These are phyloP conservation scores for Akanthomyces lecanii DNA, from an alignment of 2,329 filamentous ascomycete genomes.

Conservation along the genomic window DNA sequence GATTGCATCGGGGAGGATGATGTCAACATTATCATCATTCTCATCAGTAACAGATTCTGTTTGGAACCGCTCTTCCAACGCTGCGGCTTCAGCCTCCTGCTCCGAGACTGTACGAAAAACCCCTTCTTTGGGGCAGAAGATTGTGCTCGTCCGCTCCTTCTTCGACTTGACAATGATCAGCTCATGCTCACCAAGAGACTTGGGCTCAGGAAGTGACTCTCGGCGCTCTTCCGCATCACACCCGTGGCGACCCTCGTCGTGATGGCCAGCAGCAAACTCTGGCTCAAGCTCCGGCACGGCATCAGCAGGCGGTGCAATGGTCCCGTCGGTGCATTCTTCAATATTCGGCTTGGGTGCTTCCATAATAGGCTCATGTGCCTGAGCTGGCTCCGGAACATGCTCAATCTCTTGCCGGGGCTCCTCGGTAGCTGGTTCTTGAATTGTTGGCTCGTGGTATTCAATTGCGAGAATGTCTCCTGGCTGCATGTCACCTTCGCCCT, in stretches of 20 bases:
- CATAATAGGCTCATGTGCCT: neutral
- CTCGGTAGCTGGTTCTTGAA: conserved; percentile 14
- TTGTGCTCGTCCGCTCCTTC: conserved; percentile 45
- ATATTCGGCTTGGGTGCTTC: neutral
- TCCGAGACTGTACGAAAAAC: conserved; percentile 59
- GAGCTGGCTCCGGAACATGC: neutral
- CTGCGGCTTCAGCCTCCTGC: conserved; percentile 47
- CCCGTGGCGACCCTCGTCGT: neutral
- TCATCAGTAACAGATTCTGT: conserved; percentile 26
- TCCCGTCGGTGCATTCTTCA: neutral
- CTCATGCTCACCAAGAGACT: conserved; percentile 15
- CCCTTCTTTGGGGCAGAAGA: conserved; percentile 59
- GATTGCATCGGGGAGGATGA: conserved; percentile 21
- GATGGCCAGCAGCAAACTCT: conserved; percentile 4
- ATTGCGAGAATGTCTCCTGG: conserved; percentile 17
- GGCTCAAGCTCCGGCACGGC: conserved; percentile 21
- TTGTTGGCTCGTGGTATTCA: conserved; percentile 5
- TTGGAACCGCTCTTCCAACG: conserved; percentile 32
- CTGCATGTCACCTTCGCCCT: conserved; percentile 30
- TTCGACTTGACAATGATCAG: conserved; percentile 26
- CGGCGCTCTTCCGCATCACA: conserved; percentile 17
- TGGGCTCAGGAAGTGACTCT: conserved; percentile 18
- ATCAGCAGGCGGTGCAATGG: conserved; percentile 5
- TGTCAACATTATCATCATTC: conserved; percentile 23
- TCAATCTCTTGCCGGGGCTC: conserved; percentile 20